Percentiles rank a stretch among this genome's conserved stretches.
phyloP scores from a whole-genome alignment of 805 yeast genomes.

The Jamesozyma jinghongensis region DNA sequence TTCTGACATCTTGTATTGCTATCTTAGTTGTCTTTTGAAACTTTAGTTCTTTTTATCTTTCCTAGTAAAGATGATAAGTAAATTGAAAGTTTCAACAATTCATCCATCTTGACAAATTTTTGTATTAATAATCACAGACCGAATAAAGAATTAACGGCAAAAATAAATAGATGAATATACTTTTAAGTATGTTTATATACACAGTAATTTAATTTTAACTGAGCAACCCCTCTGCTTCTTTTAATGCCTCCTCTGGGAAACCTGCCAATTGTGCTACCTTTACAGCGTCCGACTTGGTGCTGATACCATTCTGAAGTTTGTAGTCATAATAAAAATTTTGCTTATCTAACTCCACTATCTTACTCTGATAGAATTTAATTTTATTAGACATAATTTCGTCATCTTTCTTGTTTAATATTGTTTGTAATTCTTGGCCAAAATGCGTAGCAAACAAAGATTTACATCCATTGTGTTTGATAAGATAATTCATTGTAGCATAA shows the following conservation, averaged over 20 bases:
- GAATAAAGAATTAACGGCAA: neutral
- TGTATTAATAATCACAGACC: neutral
- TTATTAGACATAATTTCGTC: slow-evolving; percentile 14
- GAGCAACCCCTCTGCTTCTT: slow-evolving; percentile 35
- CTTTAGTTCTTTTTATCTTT: no score
- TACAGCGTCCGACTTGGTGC: slow-evolving; percentile 65
- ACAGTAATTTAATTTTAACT: no score
- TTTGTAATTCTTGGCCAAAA: slow-evolving; percentile 50
- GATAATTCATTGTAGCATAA: slow-evolving; percentile 56
- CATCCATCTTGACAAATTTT: neutral
- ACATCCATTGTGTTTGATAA: slow-evolving; percentile 48
- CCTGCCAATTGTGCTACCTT: slow-evolving; percentile 74
- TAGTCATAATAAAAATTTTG: slow-evolving; percentile 37
- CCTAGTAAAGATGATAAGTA: no score
- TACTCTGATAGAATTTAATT: slow-evolving; percentile 17
- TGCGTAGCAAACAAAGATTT: slow-evolving; percentile 87
- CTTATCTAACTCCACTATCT: slow-evolving; percentile 23
- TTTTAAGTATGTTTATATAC: no score
- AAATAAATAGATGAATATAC: neutral
- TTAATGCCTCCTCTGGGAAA: slow-evolving; percentile 53
- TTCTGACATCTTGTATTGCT: slow-evolving; percentile 49
- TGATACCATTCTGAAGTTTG: slow-evolving; percentile 54
- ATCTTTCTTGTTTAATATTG: slow-evolving; percentile 30
- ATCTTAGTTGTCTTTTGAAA: no score
- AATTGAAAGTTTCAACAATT: no score